phyloP scores from a whole-genome alignment of 1,284 basidiomycete species.

The Cutaneotrichosporon cavernicola region DNA sequence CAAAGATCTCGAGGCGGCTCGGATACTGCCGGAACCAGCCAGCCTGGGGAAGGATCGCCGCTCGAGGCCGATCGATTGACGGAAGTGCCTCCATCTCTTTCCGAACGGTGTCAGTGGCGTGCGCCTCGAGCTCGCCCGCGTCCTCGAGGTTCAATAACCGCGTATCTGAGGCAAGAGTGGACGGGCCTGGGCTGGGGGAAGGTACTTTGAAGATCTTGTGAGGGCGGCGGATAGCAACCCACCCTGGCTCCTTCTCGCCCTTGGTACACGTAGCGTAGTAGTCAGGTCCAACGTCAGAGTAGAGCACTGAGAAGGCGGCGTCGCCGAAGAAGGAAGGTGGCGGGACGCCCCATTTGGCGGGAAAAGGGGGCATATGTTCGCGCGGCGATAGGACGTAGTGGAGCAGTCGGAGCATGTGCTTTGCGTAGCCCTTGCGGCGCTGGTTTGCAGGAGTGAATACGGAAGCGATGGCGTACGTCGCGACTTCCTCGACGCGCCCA shows the following conservation, averaged over 20 bases:
- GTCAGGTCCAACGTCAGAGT: constrained; percentile 36
- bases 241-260: constrained; percentile 12
- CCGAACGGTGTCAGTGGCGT: background rate
- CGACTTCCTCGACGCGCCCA: constrained; percentile 3
- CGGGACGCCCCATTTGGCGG: constrained; percentile 29
- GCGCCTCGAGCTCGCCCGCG: background rate
- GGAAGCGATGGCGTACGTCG: constrained; percentile 37
- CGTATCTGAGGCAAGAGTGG: background rate
- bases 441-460: constrained; percentile 37
- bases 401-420: constrained; percentile 37
- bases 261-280: constrained; percentile 37
- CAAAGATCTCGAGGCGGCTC: constrained; percentile 6
- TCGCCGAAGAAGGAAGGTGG: constrained; percentile 22
- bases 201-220: constrained; percentile 8
- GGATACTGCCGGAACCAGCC: constrained; percentile 17
- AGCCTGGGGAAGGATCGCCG: constrained; percentile 13
- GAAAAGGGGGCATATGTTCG: constrained; percentile 28
- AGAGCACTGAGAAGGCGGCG: constrained; percentile 36
- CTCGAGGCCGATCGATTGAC: background rate
- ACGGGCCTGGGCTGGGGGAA: background rate
- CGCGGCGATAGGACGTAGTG: constrained; percentile 33
- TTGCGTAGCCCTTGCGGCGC: constrained; percentile 40
- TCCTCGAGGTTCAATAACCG: background rate
- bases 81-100: constrained; percentile 1
- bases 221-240: constrained; percentile 3